Conservation (phyloP, 2,329 filamentous ascomycete species). For the Grosmannia huntii region DNA sequence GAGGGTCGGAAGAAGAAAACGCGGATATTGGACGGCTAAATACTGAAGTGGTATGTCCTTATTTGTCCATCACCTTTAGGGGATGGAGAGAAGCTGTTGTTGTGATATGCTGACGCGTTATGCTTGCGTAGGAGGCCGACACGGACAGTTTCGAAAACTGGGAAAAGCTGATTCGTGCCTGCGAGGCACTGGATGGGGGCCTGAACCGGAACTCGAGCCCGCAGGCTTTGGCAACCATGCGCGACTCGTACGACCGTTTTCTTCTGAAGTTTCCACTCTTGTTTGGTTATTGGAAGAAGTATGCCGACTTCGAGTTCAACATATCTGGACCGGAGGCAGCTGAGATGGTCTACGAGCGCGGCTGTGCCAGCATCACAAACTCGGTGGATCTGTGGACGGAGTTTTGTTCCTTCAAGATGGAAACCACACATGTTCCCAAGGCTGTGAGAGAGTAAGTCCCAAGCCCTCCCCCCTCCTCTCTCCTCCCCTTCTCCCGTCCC, state of each 20-base stretch:
- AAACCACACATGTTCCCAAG: conserved; percentile 88
- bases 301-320: conserved; percentile 93
- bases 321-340: conserved; percentile 94
- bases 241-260: conserved; percentile 83
- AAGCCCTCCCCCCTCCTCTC: neutral
- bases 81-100: neutral
- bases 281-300: conserved; percentile 99
- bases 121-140: conserved; percentile 42
- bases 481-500: conserved; percentile 14
- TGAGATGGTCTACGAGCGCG: conserved; percentile 95
- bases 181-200: conserved; percentile 78
- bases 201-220: conserved; percentile 95
- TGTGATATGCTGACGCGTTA: neutral
- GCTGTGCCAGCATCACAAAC: conserved; percentile 81
- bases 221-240: conserved; percentile 75
- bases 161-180: conserved; percentile 80
- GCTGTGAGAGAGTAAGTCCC: conserved; percentile 98
- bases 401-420: conserved; percentile 95
- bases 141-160: conserved; percentile 88
- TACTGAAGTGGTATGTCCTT: conserved; percentile 55
- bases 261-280: conserved; percentile 88
- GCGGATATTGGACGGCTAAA: conserved; percentile 69
- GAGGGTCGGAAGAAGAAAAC: conserved; percentile 68
- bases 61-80: conserved; percentile 7
- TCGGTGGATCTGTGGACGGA: conserved; percentile 96